Conservation (phyloP, 2,329 filamentous ascomycete genomes). For the Aspergillaceae sp. region DNA sequence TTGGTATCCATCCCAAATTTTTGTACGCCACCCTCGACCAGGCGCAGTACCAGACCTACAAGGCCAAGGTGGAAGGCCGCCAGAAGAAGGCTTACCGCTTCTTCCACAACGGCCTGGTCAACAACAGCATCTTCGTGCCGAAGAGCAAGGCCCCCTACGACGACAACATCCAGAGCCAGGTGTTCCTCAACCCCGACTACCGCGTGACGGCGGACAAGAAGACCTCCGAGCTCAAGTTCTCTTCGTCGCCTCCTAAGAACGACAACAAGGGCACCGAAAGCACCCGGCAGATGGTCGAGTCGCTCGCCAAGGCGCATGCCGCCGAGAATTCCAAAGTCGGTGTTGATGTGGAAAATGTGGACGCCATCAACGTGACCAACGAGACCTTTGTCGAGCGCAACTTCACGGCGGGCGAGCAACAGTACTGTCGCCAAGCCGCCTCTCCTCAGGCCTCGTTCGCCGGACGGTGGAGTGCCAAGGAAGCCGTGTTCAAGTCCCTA, state of each 20-base stretch:
- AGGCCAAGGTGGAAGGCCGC: constrained; percentile 76
- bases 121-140: constrained; percentile 94
- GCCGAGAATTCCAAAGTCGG: constrained; percentile 68
- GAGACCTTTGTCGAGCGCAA: constrained; percentile 92
- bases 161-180: constrained; percentile 73
- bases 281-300: constrained; percentile 68
- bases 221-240: constrained; percentile 66
- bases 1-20: constrained; percentile 94
- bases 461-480: constrained; percentile 93
- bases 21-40: constrained; percentile 90
- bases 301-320: constrained; percentile 58
- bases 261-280: constrained; percentile 50
- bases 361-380: constrained; percentile 83
- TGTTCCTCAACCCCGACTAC: constrained; percentile 90
- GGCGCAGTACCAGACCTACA: constrained; percentile 72
- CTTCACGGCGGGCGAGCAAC: constrained; percentile 76
- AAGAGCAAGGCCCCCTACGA: constrained; percentile 87
- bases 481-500: constrained; percentile 95
- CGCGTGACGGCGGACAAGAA: constrained; percentile 83
- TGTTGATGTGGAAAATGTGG: constrained; percentile 85
- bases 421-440: constrained; percentile 73
- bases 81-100: constrained; percentile 99
- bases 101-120: constrained; percentile 97
- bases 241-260: constrained; percentile 58
- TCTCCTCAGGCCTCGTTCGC: constrained; percentile 85